phyloP scores from a whole-genome alignment of 202 grass and related monocot species.

The Cymbopogon flexuosus region DNA sequence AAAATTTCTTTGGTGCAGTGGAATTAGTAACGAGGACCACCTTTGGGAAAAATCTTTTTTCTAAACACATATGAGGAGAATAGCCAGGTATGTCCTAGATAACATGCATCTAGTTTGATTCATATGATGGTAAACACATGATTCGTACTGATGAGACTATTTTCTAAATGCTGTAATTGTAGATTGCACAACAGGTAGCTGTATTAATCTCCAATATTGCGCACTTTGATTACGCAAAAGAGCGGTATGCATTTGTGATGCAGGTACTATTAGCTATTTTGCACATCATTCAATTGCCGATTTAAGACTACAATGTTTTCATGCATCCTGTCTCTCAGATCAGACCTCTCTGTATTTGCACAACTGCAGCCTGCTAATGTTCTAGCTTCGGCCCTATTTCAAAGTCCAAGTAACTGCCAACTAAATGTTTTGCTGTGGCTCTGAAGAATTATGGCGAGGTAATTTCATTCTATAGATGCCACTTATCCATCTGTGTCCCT shows the following conservation, averaged over 20 bases:
- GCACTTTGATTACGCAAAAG: neutral
- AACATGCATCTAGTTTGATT: neutral
- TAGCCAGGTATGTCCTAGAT: neutral
- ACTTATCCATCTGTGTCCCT: constrained; percentile 6
- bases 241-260: neutral
- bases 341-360: neutral
- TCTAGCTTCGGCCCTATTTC: constrained; percentile 59
- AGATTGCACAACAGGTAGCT: neutral
- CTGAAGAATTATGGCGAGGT: constrained; percentile 81
- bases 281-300: neutral
- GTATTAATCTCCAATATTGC: neutral
- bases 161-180: neutral
- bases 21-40: neutral
- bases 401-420: constrained; percentile 86
- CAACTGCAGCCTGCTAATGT: neutral
- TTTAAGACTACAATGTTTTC: neutral
- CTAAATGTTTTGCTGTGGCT: constrained; percentile 72
- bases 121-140: neutral
- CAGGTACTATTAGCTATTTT: neutral
- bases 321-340: neutral
- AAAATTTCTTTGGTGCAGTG: neutral
- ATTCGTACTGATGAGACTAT: neutral
- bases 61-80: neutral
- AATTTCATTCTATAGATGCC: constrained; percentile 22
- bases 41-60: neutral